Evolutionary conservation across 305 asterid genomes (phyloP).

Genomic region (Plantago coronopus): DNA sequence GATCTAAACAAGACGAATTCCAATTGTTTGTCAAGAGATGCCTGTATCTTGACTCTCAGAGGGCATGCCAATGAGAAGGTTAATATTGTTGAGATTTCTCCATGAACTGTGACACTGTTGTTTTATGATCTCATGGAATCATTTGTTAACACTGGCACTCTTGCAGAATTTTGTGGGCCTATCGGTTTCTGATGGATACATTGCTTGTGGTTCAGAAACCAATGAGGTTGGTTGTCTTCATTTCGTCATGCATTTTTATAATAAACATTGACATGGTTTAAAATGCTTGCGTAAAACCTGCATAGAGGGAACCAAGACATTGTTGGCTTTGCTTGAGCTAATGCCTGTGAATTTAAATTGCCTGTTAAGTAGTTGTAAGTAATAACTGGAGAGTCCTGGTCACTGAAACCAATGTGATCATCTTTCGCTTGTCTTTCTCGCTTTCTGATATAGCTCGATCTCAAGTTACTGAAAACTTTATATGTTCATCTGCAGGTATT

Average conservation of each 20-base stretch:
- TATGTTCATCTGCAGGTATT: slow-evolving; percentile 47
- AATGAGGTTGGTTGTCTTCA: slow-evolving; percentile 59
- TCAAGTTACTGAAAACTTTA: slow-evolving; percentile 10
- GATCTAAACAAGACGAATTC: slow-evolving; percentile 76
- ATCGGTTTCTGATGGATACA: slow-evolving; percentile 82
- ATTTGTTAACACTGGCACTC: slow-evolving; percentile 17
- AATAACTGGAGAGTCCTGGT: not conserved
- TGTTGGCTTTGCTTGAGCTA: not conserved
- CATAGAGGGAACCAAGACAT: too few relatives aligned
- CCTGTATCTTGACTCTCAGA: slow-evolving; percentile 69
- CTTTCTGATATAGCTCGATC: slow-evolving; percentile 16
- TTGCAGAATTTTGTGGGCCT: slow-evolving; percentile 94
- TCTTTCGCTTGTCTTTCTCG: not conserved
- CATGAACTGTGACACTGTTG: not conserved
- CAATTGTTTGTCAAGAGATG: slow-evolving; percentile 58
- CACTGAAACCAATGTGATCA: too few relatives aligned
- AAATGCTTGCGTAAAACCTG: not conserved
- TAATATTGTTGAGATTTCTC: slow-evolving; percentile 5
- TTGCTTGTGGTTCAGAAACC: slow-evolving; percentile 92
- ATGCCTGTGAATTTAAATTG: not conserved
- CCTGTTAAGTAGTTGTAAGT: not conserved
- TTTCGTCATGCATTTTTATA: slow-evolving; percentile 19
- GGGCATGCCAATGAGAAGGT: slow-evolving; percentile 98
- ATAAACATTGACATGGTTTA: slow-evolving; percentile 4
- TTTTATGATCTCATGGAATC: not conserved